Conservation (phyloP, 306 rosid species). For the Medicago lupulina region DNA sequence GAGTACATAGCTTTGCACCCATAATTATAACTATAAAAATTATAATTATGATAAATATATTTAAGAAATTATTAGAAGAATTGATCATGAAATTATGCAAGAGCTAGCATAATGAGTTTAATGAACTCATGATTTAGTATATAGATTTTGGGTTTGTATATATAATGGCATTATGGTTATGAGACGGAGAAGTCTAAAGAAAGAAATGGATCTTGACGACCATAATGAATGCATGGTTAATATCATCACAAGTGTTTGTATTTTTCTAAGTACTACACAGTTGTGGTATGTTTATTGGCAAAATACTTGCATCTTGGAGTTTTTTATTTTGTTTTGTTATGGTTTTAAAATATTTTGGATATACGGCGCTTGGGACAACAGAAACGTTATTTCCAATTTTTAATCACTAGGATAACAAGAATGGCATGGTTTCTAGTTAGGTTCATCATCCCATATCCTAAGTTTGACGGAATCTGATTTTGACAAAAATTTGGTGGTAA, state of each 20-base stretch:
- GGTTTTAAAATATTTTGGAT: background rate
- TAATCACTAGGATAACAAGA: background rate
- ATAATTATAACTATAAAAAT: slow-evolving; percentile 15
- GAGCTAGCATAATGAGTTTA: slow-evolving; percentile 20
- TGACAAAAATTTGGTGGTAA: slow-evolving; percentile 37
- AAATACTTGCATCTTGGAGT: background rate
- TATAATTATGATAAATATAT: background rate
- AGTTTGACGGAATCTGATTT: background rate
- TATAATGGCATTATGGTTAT: background rate
- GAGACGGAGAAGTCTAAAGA: slow-evolving; percentile 41
- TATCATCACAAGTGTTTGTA: slow-evolving; percentile 11
- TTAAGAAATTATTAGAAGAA: slow-evolving; percentile 5
- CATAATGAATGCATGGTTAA: slow-evolving; percentile 25
- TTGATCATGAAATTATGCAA: slow-evolving; percentile 5
- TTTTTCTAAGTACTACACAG: slow-evolving; percentile 27
- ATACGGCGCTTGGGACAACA: slow-evolving; percentile 25
- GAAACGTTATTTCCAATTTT: slow-evolving; percentile 37
- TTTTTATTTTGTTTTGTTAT: background rate
- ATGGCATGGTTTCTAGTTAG: slow-evolving; percentile 3
- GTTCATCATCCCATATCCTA: slow-evolving; percentile 1
- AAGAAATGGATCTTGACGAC: slow-evolving; percentile 35
- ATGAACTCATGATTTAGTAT: slow-evolving; percentile 30
- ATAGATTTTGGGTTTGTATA: slow-evolving; percentile 24
- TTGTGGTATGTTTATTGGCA: background rate
- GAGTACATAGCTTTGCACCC: slow-evolving; percentile 40